Percentiles rank a stretch among this genome's conserved stretches.
Conservation (phyloP, 169 alveolate genomes). For the Cytauxzoon felis region DNA sequence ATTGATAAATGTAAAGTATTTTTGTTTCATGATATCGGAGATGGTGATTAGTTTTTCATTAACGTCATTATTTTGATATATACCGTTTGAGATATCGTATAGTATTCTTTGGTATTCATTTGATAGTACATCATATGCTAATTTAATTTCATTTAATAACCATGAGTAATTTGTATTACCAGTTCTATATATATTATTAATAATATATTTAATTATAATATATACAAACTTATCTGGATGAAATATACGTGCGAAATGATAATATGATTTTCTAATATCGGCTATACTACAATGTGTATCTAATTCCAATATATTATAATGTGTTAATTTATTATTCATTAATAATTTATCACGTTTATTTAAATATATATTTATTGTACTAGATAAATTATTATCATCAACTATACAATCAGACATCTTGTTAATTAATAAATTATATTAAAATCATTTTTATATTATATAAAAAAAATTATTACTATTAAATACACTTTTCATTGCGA, state of each 20-base stretch:
- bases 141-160: conserved; percentile 14
- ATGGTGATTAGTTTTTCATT: background rate
- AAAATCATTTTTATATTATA: too few relatives aligned
- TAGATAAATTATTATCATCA: conserved; percentile 4
- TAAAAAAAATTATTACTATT: background rate
- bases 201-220: background rate
- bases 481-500: too few relatives aligned
- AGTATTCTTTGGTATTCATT: conserved; percentile 52
- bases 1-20: conserved; percentile 19
- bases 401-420: background rate
- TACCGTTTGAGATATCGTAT: conserved; percentile 46
- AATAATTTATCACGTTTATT: background rate
- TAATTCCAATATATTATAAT: conserved; percentile 52
- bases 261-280: conserved; percentile 76
- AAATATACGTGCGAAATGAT: conserved; percentile 81
- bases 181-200: background rate
- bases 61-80: conserved; percentile 1
- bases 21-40: conserved; percentile 21
- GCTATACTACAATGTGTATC: conserved; percentile 47
- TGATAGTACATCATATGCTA: conserved; percentile 47
- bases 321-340: background rate
- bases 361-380: conserved; percentile 28
- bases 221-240: conserved; percentile 89
- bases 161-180: conserved; percentile 4
- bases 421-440: background rate